Percentiles rank a stretch among this genome's conserved stretches.
phyloP scores from a whole-genome alignment of 148 eudicot species.

The Hydrangea macrophylla region DNA sequence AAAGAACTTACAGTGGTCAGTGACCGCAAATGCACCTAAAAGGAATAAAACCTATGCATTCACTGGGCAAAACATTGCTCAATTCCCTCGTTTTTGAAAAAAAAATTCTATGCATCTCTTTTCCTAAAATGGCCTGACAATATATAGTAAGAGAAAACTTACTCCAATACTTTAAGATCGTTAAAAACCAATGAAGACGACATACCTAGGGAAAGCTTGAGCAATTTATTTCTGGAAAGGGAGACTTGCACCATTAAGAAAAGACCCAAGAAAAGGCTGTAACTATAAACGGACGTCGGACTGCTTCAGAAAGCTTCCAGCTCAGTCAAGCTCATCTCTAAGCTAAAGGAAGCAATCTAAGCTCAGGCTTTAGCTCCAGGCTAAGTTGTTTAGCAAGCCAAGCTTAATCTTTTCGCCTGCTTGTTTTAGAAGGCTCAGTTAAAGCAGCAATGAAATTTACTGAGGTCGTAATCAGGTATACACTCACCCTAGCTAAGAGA shows the following conservation, averaged over 20 bases:
- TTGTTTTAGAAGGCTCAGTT: background rate
- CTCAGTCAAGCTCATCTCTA: background rate
- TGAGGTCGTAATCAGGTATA: conserved; percentile 1
- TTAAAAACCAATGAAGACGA: background rate
- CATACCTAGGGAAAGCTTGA: background rate
- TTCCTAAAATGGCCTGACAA: too few relatives aligned
- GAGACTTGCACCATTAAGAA: background rate
- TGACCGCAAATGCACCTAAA: too few relatives aligned
- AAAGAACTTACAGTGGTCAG: too few relatives aligned
- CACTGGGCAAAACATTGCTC: too few relatives aligned
- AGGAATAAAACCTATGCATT: too few relatives aligned
- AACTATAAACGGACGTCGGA: background rate
- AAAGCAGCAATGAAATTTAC: background rate
- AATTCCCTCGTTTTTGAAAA: too few relatives aligned
- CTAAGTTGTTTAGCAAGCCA: background rate
- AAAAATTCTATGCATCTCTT: too few relatives aligned
- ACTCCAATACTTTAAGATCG: background rate
- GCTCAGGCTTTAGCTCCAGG: background rate
- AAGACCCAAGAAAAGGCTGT: background rate
- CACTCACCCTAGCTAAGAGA: background rate
- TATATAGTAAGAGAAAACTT: background rate
- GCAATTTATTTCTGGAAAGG: background rate
- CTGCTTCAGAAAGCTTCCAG: background rate
- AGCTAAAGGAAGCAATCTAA: background rate
- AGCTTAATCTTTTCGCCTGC: background rate